Evolutionary conservation across 345 rosid species (phyloP).

Genomic region (Physaria fendleri): DNA sequence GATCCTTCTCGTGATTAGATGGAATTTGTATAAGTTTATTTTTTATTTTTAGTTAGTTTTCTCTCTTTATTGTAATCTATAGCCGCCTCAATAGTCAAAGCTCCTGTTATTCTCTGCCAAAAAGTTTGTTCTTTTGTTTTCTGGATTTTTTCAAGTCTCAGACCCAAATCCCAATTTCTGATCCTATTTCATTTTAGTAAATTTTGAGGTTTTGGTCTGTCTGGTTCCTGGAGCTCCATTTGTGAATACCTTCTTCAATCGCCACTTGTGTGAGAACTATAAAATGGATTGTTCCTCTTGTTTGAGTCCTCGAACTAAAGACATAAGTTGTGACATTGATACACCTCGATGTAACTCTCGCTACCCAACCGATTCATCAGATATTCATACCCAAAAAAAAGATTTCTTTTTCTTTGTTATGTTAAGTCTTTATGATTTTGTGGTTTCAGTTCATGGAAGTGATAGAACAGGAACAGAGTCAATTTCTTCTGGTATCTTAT

Average conservation of each 20-base stretch:
- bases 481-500: slow-evolving; percentile 28
- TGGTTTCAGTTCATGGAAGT: slow-evolving; percentile 29
- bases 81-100: slow-evolving; percentile 26
- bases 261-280: background rate
- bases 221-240: slow-evolving; percentile 30
- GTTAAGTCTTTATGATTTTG: background rate
- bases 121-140: slow-evolving; percentile 19
- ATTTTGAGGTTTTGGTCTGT: slow-evolving; percentile 7
- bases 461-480: slow-evolving; percentile 31
- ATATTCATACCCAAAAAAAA: too few relatives aligned
- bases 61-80: slow-evolving; percentile 22
- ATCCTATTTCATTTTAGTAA: background rate
- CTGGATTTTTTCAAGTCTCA: slow-evolving; percentile 4
- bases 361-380: slow-evolving; percentile 41
- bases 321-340: slow-evolving; percentile 60
- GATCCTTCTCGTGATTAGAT: slow-evolving; percentile 24
- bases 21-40: slow-evolving; percentile 23
- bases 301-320: slow-evolving; percentile 46
- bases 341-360: slow-evolving; percentile 43
- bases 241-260: too few relatives aligned
- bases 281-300: slow-evolving; percentile 86
- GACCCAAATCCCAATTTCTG: slow-evolving; percentile 19
- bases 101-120: slow-evolving; percentile 12
- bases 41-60: background rate
- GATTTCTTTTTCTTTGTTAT: background rate